Conservation (phyloP, 768 basidiomycete genomes). For the Pisolithus marmoratus region DNA sequence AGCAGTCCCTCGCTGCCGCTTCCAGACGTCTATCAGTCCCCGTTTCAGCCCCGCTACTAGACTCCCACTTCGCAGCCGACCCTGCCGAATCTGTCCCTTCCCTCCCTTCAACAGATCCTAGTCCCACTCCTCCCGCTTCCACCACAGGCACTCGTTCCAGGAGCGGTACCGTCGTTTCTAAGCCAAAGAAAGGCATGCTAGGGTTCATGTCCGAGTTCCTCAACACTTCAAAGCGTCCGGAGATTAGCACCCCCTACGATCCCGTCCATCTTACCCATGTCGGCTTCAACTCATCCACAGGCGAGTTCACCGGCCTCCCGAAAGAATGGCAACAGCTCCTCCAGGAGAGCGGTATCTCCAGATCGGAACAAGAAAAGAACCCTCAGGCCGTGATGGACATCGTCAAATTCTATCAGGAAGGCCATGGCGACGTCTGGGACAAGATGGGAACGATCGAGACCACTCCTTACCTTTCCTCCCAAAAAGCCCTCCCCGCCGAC, state of each 20-base stretch:
- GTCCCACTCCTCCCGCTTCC: neutral
- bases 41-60: constrained; percentile 21
- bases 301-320: constrained; percentile 95
- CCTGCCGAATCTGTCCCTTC: constrained; percentile 19
- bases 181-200: constrained; percentile 59
- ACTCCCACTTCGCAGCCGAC: constrained; percentile 15
- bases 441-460: constrained; percentile 64
- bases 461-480: constrained; percentile 12
- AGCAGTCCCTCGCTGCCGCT: constrained; percentile 28
- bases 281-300: constrained; percentile 97
- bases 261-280: constrained; percentile 99
- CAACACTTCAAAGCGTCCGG: constrained; percentile 67
- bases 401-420: constrained; percentile 97
- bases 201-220: constrained; percentile 70
- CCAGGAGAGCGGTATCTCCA: constrained; percentile 92
- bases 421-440: constrained; percentile 77
- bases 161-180: constrained; percentile 36
- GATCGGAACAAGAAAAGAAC: constrained; percentile 93
- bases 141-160: constrained; percentile 32
- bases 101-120: constrained; percentile 10
- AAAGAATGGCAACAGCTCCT: constrained; percentile 99
- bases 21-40: constrained; percentile 52
- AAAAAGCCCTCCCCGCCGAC: constrained; percentile 34
- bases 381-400: constrained; percentile 98
- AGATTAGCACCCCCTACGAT: constrained; percentile 98